A percentile compares a stretch with the other conserved stretches of the same genome.
Conservation (phyloP, 2,329 filamentous ascomycete genomes). For the Beauveria rudraprayagi region DNA sequence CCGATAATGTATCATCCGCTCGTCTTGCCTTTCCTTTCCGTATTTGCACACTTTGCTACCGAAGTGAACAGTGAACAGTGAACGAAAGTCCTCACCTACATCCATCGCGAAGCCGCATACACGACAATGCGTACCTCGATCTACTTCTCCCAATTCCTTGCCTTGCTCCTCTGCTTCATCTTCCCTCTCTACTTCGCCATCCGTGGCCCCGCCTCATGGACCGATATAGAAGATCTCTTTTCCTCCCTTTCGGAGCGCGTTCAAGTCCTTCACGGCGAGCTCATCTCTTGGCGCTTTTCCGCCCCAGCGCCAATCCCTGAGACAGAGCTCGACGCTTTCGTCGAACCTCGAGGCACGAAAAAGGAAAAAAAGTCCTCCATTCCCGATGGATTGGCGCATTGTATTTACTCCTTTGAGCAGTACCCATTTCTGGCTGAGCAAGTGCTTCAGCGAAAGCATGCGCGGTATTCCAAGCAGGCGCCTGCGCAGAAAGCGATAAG, state of each 20-base stretch:
- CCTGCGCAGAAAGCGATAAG: background rate
- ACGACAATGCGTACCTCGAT: background rate
- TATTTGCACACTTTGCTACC: background rate
- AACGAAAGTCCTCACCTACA: background rate
- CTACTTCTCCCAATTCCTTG: background rate
- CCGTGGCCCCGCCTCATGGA: background rate
- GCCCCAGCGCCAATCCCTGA: background rate
- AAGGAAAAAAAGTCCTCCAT: background rate
- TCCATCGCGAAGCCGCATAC: background rate
- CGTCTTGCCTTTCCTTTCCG: background rate
- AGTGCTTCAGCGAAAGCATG: background rate
- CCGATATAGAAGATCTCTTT: background rate
- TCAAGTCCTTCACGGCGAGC: background rate
- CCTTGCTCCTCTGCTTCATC: background rate
- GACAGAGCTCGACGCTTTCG: background rate
- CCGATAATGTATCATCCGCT: background rate
- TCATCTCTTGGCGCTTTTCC: background rate
- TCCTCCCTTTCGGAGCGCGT: background rate
- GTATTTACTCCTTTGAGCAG: background rate
- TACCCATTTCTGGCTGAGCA: background rate
- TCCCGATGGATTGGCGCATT: background rate
- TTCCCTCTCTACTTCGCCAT: background rate
- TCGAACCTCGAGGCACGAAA: background rate
- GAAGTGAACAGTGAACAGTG: too few relatives aligned
- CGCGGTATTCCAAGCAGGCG: background rate